Conservation (phyloP, 345 rosid genomes). For the Eucalyptus polybractea region DNA sequence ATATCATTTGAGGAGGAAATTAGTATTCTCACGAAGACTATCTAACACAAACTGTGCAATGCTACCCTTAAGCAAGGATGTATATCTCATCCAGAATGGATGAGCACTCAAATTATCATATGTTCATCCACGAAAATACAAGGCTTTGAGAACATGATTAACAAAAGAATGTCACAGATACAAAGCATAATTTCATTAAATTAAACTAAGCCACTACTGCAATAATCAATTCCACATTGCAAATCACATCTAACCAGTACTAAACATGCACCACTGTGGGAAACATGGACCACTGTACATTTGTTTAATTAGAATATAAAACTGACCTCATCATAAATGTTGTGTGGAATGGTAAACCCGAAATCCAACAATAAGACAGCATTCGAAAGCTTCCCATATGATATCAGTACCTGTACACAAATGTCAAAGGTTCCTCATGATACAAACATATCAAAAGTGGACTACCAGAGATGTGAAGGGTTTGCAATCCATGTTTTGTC, state of each 20-base stretch:
- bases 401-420: slow-evolving; percentile 41
- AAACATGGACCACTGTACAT: neutral
- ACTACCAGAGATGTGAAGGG: neutral
- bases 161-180: neutral
- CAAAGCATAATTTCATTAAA: neutral
- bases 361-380: slow-evolving; percentile 65
- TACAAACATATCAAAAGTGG: neutral
- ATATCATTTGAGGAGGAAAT: neutral
- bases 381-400: slow-evolving; percentile 71
- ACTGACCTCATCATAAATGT: slow-evolving; percentile 66
- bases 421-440: neutral
- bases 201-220: neutral
- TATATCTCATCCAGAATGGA: neutral
- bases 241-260: neutral
- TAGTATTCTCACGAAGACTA: neutral
- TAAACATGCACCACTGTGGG: neutral
- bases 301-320: neutral
- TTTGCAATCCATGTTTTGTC: neutral
- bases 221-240: neutral
- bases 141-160: neutral
- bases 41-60: neutral
- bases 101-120: neutral
- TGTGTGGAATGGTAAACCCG: slow-evolving; percentile 66
- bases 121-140: neutral
- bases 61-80: neutral